Percentiles rank a stretch among this genome's conserved stretches.
Evolutionary conservation across 371 early-diverging fungal species (phyloP).

Genomic region (Thermomucor indicae-seudaticae): DNA sequence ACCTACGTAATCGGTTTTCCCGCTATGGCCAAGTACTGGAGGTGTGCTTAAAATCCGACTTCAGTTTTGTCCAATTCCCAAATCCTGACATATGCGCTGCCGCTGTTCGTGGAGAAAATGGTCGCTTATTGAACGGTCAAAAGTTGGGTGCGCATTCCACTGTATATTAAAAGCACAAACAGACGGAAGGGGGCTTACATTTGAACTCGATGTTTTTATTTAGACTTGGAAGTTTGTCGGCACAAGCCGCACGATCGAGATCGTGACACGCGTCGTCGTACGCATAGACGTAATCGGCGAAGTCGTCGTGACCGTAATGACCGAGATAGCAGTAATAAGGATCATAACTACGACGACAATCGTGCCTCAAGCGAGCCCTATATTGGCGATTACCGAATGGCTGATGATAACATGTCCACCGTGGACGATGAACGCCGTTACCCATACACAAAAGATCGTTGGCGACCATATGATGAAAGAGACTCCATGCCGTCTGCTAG

Average conservation of each 20-base stretch:
- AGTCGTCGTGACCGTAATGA: not conserved
- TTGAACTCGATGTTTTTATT: not conserved
- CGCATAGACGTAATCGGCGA: not conserved
- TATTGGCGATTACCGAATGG: too few relatives aligned
- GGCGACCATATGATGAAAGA: too few relatives aligned
- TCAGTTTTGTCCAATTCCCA: conserved; percentile 45
- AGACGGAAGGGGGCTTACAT: not conserved
- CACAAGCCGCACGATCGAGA: not conserved
- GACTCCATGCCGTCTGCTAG: too few relatives aligned
- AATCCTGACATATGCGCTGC: conserved; percentile 27
- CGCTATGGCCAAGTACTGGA: conserved; percentile 42
- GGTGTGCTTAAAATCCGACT: conserved; percentile 30
- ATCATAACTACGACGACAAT: not conserved
- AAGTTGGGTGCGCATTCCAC: not conserved
- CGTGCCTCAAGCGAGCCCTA: too few relatives aligned
- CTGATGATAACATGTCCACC: too few relatives aligned
- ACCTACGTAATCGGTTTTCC: conserved; percentile 31
- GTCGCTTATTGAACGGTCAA: conserved; percentile 17
- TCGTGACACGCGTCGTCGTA: not conserved
- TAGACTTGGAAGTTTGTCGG: conserved; percentile 5
- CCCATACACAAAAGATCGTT: too few relatives aligned
- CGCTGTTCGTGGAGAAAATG: conserved; percentile 26
- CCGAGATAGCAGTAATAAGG: not conserved
- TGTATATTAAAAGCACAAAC: not conserved
- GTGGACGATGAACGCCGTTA: too few relatives aligned